These are phyloP conservation scores for Hibiscus syriacus DNA, from an alignment of 345 rosid species.

Conservation along the genomic window DNA sequence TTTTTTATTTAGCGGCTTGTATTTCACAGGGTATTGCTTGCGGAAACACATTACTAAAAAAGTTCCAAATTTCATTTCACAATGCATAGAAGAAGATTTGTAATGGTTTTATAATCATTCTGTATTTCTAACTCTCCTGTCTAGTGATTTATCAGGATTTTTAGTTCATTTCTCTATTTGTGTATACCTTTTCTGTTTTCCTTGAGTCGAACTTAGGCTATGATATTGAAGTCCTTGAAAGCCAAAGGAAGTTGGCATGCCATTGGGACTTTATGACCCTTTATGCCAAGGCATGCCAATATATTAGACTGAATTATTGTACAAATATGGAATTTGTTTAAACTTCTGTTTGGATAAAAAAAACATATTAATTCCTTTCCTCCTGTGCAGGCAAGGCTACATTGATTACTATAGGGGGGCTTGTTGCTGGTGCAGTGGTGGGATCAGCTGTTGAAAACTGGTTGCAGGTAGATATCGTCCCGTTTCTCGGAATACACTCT, in stretches of 20 bases:
- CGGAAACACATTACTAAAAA: neutral
- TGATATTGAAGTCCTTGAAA: slow-evolving; percentile 1
- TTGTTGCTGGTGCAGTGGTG: no score
- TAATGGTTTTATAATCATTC: neutral
- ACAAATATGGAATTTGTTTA: neutral
- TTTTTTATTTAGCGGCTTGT: neutral
- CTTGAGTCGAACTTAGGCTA: neutral
- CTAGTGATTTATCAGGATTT: neutral
- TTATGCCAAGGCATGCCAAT: neutral
- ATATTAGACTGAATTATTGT: neutral
- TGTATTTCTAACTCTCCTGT: neutral
- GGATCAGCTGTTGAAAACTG: no score
- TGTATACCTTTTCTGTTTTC: neutral
- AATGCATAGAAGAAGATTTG: neutral
- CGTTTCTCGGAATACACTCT: slow-evolving; percentile 73
- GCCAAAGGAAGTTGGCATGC: neutral
- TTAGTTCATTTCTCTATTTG: neutral
- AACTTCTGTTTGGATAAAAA: neutral
- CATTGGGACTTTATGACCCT: neutral
- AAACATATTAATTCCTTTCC: neutral
- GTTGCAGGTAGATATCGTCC: slow-evolving; percentile 83
- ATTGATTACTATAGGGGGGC: slow-evolving; percentile 44
- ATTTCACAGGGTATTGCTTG: neutral
- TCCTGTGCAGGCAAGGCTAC: slow-evolving; percentile 72
- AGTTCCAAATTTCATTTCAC: neutral